Base-by-base conservation (phyloP, 345 rosid species). In the Viola odorata region DNA sequence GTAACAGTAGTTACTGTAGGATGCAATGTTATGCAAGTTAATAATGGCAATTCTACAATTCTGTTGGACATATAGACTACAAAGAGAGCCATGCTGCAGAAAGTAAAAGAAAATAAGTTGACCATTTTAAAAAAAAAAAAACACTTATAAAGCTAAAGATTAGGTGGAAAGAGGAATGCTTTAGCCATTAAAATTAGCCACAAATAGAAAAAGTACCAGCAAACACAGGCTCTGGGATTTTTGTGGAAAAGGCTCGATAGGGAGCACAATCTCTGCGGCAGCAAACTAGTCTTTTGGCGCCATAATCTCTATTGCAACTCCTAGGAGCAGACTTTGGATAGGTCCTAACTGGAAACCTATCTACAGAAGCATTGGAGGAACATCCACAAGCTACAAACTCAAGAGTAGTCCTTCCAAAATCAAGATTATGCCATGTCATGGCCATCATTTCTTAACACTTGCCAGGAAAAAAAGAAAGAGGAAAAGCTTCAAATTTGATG, bases 361-460 rank as follows among this genome's bases (percentile, higher is more conserved):
- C 78, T 66, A 61, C 73, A 36, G 83, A 74, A 61, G 81, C 82
- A 75, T 74, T 79, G 41, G 77, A 81, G 57, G 89, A 81, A 65
- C 85, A 82, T 15, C 86, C 94, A 64, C 81, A 82, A 68, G 84
- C 72, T 57, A 72, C 77, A 67, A 81, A 70, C 76, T 83, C 91
- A 74, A 83, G 78, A 60, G 77, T 73, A 69, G 81, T 75, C 65
- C 77, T 77, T 17, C 86, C 80, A 71, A 80, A 80, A 66, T 91
- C 91, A 69, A 84, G 86, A 60, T 79, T 79, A 51, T 56, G 83
- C 76, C 96, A 82, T 39, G 91, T 74, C 77, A 84, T 39, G 69
- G 88, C 81, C 85, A 86, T 74, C 87, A 87, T 23, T 87, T 68
- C 80, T 85, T 48, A 55, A 66, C 78, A 68, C 72, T 61, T 3